Evolutionary conservation across 192 early-diverging fungal genomes (phyloP), one percentile per base, ranked within the genome.

Genomic region (Oehlia diaphana): DNA sequence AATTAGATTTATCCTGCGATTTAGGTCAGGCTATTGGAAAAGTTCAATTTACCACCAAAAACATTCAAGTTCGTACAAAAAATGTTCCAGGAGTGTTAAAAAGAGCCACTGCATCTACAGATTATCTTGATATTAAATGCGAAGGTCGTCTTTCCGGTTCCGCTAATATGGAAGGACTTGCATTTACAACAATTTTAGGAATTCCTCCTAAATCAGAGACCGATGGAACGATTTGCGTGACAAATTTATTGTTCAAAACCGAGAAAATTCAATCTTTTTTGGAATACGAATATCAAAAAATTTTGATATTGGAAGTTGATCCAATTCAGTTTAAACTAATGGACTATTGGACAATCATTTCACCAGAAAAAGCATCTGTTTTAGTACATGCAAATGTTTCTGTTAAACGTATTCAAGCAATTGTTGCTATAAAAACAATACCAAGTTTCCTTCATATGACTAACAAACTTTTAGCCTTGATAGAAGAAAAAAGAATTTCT

Each of bases 281-380:
- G 19, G 87, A 91, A n/a, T 94, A 92, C 61, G 93, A 95, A 74
- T 93, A 93, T 84, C 92, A 95, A 81, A 87, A 89, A 47, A 90
- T 95, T 28, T 76, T 94, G 47, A 87, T 93, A 49, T 53, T 92
- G 23, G 82, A 91, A 10, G 77, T 93, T 2, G 85, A 89, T 14
- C 90, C 91, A 0, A 82, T 91, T 2, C 50, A 85, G 53, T 81
- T 84, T 33, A 83, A 81, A 9, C 69, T 91, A 44, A 83, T 69
- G 9, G 89, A 90, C 50, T 71, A 83, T 73, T 91, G 92, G 90
- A 81, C 81, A 14, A 77, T 82, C 14, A 71, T 76, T 14, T 64
- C 81, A 6, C 39, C 44, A 2, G 78, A 70, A 61, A 82, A 62
- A 50, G 83, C 81, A n/a, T 63, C 83, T 3, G 77, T 85, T 23